phyloP scores from a whole-genome alignment of 352 stramenopile genomes.

The Globisporangium nagaii region DNA sequence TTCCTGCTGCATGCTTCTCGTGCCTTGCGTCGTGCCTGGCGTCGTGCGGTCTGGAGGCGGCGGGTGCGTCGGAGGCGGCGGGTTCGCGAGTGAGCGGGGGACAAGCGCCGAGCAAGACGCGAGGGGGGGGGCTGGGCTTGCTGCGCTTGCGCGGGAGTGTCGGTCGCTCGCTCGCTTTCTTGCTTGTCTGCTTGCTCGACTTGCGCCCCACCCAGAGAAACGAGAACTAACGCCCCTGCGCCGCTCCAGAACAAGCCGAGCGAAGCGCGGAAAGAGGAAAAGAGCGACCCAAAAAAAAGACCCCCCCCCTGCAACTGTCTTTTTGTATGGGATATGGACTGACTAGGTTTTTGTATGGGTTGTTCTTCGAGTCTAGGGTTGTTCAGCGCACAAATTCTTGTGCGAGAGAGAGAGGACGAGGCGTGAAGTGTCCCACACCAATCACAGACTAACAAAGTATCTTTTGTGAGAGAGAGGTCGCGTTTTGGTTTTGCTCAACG shows the following conservation, averaged over 20 bases:
- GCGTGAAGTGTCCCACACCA: not conserved
- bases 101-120: constrained; percentile 2
- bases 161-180: not conserved
- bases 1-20: constrained; percentile 79
- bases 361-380: too few species aligned
- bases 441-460: not conserved
- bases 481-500: too few species aligned
- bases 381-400: too few species aligned
- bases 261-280: not conserved
- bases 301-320: too few species aligned
- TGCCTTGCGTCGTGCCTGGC: not conserved
- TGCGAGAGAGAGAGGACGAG: too few species aligned
- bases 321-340: too few species aligned
- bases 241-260: not conserved
- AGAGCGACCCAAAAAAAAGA: not conserved
- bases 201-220: constrained; percentile 54
- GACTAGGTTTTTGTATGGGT: too few species aligned
- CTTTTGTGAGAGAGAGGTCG: too few species aligned
- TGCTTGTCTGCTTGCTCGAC: constrained; percentile 3
- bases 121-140: not conserved
- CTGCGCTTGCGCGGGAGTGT: not conserved
- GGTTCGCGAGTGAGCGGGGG: not conserved
- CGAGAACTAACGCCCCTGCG: constrained; percentile 42
- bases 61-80: not conserved
- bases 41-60: not conserved